These are phyloP conservation scores for Cyclotella cryptica DNA, from an alignment of 108 stramenopile species.

Conservation along the genomic window DNA sequence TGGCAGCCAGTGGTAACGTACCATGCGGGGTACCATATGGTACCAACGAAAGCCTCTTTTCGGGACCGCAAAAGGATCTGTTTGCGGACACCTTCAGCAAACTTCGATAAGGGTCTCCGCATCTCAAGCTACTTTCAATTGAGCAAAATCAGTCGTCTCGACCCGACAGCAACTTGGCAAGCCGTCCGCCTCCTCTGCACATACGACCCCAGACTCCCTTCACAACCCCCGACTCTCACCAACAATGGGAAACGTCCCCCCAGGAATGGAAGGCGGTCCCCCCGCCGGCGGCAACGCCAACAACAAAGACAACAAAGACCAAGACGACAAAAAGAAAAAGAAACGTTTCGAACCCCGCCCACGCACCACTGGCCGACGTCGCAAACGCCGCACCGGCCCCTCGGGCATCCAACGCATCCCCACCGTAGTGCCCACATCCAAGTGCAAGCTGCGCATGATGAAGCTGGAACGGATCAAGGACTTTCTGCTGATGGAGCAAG, in stretches of 20 bases:
- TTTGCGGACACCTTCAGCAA: not conserved
- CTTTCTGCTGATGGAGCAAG: slow-evolving; percentile 98
- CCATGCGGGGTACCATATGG: too few relatives aligned
- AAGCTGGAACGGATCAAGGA: slow-evolving; percentile 99
- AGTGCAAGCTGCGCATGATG: slow-evolving; percentile 97
- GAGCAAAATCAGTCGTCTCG: not conserved
- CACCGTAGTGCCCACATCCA: slow-evolving; percentile 92
- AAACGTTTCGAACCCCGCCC: slow-evolving; percentile 97
- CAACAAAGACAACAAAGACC: slow-evolving; percentile 61
- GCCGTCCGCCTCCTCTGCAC: not conserved
- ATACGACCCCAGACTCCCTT: not conserved
- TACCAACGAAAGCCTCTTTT: too few relatives aligned
- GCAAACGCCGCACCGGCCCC: slow-evolving; percentile 94
- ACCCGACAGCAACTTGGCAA: not conserved
- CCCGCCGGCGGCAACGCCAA: slow-evolving; percentile 57
- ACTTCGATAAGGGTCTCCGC: too few relatives aligned
- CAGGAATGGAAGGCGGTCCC: slow-evolving; percentile 71
- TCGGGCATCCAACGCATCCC: slow-evolving; percentile 82
- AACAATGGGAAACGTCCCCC: slow-evolving; percentile 83
- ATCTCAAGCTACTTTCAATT: too few relatives aligned
- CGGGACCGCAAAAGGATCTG: not conserved
- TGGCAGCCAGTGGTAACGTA: too few relatives aligned
- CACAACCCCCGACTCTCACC: not conserved
- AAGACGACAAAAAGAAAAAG: slow-evolving; percentile 92
- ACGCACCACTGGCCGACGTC: slow-evolving; percentile 71